These are phyloP conservation scores for Sporothrix globosa DNA, from an alignment of 2,329 filamentous ascomycete genomes.

Conservation along the genomic window DNA sequence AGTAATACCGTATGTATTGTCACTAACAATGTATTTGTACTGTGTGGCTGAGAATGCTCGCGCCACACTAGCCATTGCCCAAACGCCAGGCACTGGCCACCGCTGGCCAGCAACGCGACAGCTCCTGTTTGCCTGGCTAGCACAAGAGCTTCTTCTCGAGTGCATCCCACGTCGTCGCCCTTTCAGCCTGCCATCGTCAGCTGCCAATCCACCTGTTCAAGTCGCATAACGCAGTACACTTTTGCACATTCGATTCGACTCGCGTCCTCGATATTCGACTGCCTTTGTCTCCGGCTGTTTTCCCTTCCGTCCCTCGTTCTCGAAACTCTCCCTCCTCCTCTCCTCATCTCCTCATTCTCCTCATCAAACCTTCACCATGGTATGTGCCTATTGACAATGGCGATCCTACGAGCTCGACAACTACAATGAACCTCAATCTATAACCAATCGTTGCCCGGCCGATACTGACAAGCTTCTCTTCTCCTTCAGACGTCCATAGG, in stretches of 20 bases:
- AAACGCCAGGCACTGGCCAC: background rate
- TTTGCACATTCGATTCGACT: background rate
- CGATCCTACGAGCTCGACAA: background rate
- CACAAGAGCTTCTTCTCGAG: constrained; percentile 18
- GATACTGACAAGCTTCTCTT: background rate
- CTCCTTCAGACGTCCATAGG: constrained; percentile 88
- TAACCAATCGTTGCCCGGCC: background rate
- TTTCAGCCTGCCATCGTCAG: constrained; percentile 14
- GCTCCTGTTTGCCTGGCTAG: constrained; percentile 27
- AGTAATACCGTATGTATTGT: background rate
- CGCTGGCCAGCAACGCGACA: constrained; percentile 25
- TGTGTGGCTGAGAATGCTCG: constrained; percentile 23
- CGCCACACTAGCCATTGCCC: constrained; percentile 14
- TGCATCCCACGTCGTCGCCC: constrained; percentile 15
- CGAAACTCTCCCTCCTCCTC: background rate
- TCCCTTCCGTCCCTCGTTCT: background rate
- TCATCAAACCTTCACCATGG: constrained; percentile 17
- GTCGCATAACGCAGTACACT: constrained; percentile 3
- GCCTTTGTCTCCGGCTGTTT: background rate
- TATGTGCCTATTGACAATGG: background rate
- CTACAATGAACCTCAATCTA: background rate
- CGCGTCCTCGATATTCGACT: background rate
- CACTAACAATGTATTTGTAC: background rate
- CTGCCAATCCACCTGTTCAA: background rate
- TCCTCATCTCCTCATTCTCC: background rate